phyloP scores from a whole-genome alignment of 768 basidiomycete species.

The Auricularia cornea region DNA sequence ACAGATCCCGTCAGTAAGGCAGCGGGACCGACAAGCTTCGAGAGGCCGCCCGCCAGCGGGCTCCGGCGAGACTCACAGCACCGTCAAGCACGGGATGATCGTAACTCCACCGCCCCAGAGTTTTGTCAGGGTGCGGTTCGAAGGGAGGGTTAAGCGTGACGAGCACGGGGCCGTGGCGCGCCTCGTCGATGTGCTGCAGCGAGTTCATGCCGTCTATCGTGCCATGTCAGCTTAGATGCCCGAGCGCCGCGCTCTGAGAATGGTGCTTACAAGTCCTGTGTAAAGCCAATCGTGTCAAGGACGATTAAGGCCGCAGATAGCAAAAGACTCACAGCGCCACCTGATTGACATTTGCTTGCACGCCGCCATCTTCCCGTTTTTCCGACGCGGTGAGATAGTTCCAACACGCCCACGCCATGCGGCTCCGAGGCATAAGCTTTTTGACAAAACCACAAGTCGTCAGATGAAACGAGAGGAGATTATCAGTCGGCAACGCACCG shows the following conservation, averaged over 20 bases:
- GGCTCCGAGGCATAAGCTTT: constrained; percentile 59
- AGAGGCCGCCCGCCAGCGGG: neutral
- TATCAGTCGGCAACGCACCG: constrained; percentile 29
- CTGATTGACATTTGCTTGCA: constrained; percentile 43
- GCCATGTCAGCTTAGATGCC: neutral
- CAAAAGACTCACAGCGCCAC: constrained; percentile 47
- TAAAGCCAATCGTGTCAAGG: constrained; percentile 13
- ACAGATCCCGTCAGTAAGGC: neutral
- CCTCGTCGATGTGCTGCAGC: constrained; percentile 55
- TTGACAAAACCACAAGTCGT: neutral
- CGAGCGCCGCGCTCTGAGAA: too few relatives aligned
- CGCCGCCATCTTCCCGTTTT: constrained; percentile 25
- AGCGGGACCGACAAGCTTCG: neutral
- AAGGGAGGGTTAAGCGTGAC: constrained; percentile 70
- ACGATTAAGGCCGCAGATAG: neutral
- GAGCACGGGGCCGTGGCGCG: constrained; percentile 50
- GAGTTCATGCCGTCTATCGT: constrained; percentile 62
- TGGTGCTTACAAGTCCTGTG: constrained; percentile 36
- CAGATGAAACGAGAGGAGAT: neutral
- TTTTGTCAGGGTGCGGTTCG: constrained; percentile 38
- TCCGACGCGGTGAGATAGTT: constrained; percentile 59
- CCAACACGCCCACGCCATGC: constrained; percentile 68
- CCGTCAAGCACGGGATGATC: constrained; percentile 60
- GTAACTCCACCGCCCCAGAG: constrained; percentile 49
- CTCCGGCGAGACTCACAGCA: constrained; percentile 26